These are phyloP conservation scores for Sugiyamaella qingdaonensis DNA, from an alignment of 805 yeast species.

Conservation along the genomic window DNA sequence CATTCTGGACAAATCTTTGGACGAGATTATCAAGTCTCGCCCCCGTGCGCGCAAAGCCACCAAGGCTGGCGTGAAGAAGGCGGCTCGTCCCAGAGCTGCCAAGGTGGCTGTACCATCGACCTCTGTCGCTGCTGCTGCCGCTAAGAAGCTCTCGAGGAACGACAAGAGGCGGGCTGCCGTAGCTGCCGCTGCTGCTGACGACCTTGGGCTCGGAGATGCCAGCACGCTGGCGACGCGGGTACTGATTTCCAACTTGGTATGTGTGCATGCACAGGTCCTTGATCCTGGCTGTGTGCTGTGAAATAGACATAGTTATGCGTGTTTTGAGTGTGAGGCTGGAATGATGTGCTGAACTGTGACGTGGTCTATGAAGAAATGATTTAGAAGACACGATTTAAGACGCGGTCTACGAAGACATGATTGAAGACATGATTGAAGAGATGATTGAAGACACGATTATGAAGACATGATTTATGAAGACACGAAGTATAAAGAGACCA, in stretches of 20 bases:
- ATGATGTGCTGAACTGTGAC: neutral
- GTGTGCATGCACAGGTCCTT: slow-evolving; percentile 2
- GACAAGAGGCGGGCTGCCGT: neutral
- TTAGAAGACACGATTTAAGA: neutral
- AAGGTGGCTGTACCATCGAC: slow-evolving; percentile 24
- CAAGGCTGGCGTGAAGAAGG: slow-evolving; percentile 17
- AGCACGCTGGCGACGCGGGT: slow-evolving; percentile 64
- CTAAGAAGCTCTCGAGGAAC: neutral
- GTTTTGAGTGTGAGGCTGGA: neutral
- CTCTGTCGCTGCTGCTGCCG: slow-evolving; percentile 29
- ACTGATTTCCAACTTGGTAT: slow-evolving; percentile 69
- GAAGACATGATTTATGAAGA: neutral
- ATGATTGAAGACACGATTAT: neutral
- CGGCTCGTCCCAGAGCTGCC: slow-evolving; percentile 16
- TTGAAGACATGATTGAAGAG: neutral
- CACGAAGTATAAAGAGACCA: too few relatives aligned
- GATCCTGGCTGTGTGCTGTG: neutral
- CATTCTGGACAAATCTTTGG: slow-evolving; percentile 87
- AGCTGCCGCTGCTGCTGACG: slow-evolving; percentile 32
- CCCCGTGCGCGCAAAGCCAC: slow-evolving; percentile 33
- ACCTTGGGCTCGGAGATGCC: slow-evolving; percentile 28
- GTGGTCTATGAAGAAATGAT: neutral
- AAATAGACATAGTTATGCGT: too few relatives aligned
- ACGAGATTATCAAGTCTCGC: slow-evolving; percentile 77
- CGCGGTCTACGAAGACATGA: neutral